Base-by-base conservation (phyloP, 441 rosid genomes). In the Pelargonium myrrhifolium region DNA sequence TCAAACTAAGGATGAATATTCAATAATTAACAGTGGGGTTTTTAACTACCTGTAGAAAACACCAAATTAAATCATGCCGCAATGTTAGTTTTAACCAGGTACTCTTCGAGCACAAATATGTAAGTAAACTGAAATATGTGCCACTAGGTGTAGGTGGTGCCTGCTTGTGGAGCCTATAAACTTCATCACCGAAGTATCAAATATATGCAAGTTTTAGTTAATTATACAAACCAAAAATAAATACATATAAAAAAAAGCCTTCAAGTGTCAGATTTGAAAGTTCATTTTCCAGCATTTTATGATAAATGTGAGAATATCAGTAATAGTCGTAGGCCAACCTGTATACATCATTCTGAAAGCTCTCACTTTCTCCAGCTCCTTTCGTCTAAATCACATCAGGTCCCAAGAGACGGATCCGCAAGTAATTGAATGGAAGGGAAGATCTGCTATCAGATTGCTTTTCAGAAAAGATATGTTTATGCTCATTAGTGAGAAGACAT, bases 381-480 rank as follows among this genome's bases (percentile, higher is more conserved):
- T 51, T 51, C 58, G 18, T 51, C 22, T 51, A 51, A 17, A 51
- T 17, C 58, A 51, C 58, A 51, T 17, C 56, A 51, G 9, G 31
- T 28, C 31, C 31, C 31, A 28, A 28, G 31, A 28, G 31, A 51
- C 18, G 58, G 58, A 17, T 21, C 58, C 1, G 59, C 18, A 24
- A n/a, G 20, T 53, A 17, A 3, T 53, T 53, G 59, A 53, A 53
- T 0, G 20, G 20, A 53, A 53, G 24, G 9, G 59, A 53, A 17
- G 59, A 53, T 53, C 22, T 51, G 58, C 58, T 53, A 53, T 31
- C 59, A 17, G 17, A 53, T 53, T 53, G 59, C 22, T 17, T 53
- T 18, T 53, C 22, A 18, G 18, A 53, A n/a, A 53, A 53, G 59
- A 53, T 21, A 53, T 31, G 35, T 9, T 18, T 24, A 0, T 17